phyloP scores from a whole-genome alignment of 139 green algal genomes.

The Auxenochlorella pyrenoidosa region DNA sequence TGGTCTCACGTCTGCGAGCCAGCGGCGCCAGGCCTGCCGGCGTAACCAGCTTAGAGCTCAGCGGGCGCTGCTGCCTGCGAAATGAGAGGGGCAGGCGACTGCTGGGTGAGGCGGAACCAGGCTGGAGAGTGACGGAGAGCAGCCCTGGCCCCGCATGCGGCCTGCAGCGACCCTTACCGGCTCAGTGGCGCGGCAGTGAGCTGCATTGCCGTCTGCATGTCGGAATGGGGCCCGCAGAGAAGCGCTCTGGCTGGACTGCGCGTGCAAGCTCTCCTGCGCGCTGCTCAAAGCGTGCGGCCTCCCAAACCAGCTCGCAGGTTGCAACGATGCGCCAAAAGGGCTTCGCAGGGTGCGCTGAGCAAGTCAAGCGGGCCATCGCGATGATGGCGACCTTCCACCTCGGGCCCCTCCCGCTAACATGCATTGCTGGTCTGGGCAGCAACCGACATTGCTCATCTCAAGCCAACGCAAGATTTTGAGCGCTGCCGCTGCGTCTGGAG shows the following conservation, averaged over 20 bases:
- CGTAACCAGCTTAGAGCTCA: background rate
- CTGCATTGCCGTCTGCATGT: slow-evolving; percentile 30
- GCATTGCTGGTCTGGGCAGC: too few relatives aligned
- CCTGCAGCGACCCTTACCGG: slow-evolving; percentile 4
- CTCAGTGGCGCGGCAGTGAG: background rate
- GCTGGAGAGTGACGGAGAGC: slow-evolving; percentile 10
- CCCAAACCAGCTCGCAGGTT: too few relatives aligned
- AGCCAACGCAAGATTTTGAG: too few relatives aligned
- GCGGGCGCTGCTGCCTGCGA: background rate
- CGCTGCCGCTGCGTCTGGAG: too few relatives aligned
- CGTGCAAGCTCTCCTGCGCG: background rate
- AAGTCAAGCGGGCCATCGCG: background rate
- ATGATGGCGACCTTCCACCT: background rate
- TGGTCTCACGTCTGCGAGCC: background rate
- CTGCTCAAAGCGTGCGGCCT: too few relatives aligned
- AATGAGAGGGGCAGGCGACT: background rate
- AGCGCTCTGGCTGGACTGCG: background rate
- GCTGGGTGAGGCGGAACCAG: background rate
- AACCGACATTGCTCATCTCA: too few relatives aligned
- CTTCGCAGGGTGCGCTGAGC: background rate
- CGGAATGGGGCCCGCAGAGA: background rate
- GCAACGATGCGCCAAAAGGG: too few relatives aligned
- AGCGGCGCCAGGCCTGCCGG: slow-evolving; percentile 7
- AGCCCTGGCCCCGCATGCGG: background rate
- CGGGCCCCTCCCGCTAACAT: background rate